Conservation (phyloP, 1,284 basidiomycete genomes). For the Ustanciosporium gigantosporum region DNA sequence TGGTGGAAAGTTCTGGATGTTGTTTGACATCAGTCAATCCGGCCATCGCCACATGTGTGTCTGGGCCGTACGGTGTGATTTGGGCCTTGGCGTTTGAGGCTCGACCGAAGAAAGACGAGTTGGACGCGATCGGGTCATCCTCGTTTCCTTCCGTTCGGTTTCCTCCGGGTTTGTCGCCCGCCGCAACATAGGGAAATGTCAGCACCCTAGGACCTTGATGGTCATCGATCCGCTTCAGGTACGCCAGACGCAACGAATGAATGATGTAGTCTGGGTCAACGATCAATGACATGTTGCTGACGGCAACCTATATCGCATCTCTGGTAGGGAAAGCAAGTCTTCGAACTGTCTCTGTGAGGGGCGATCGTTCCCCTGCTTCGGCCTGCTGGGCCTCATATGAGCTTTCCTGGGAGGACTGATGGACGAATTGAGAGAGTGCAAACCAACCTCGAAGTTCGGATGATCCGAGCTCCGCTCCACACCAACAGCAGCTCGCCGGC, state of each 20-base stretch:
- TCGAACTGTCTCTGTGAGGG: too few relatives aligned
- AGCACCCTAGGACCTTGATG: constrained; percentile 47
- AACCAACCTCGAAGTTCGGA: too few relatives aligned
- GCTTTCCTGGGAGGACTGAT: too few relatives aligned
- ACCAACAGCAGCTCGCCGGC: too few relatives aligned
- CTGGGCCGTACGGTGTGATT: constrained; percentile 12
- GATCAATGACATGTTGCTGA: constrained; percentile 27
- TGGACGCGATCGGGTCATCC: neutral
- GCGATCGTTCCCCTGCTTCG: too few relatives aligned
- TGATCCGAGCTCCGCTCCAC: too few relatives aligned
- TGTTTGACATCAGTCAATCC: constrained; percentile 26
- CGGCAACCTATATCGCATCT: neutral
- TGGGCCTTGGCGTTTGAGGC: neutral
- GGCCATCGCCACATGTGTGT: constrained; percentile 40
- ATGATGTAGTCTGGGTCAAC: constrained; percentile 46
- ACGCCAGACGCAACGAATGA: constrained; percentile 47
- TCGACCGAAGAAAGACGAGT: neutral
- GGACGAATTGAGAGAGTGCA: too few relatives aligned
- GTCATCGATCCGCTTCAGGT: constrained; percentile 51
- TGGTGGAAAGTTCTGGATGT: constrained; percentile 40
- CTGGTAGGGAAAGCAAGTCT: too few relatives aligned
- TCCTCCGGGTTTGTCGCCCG: neutral
- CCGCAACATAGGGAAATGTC: constrained; percentile 28
- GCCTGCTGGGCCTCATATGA: too few relatives aligned
- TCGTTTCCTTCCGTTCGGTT: neutral